Evolutionary conservation across 208 protist species (phyloP).

Genomic region (Leishmania martiniquensis): DNA sequence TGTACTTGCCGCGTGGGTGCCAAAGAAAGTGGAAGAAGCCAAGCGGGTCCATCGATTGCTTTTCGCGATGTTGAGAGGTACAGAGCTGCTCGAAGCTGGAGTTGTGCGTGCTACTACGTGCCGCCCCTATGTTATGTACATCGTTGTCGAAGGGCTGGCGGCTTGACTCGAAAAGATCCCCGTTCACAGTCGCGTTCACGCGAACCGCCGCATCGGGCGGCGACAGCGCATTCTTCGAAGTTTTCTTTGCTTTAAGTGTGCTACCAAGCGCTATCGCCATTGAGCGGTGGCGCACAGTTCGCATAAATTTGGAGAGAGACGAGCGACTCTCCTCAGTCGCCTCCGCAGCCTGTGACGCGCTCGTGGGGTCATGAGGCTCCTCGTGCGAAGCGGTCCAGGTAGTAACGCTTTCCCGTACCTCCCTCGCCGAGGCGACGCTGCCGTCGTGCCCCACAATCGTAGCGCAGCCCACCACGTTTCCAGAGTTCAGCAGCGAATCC

Average conservation of each 20-base stretch:
- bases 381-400: conserved; percentile 24
- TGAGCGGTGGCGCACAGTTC: neutral
- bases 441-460: conserved; percentile 6
- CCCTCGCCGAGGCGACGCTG: neutral
- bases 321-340: neutral
- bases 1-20: conserved; percentile 30
- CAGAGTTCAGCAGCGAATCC: conserved; percentile 28
- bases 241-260: neutral
- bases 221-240: neutral
- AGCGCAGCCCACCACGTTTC: conserved; percentile 26
- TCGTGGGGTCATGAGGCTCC: conserved; percentile 8
- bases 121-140: neutral
- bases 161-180: conserved; percentile 37
- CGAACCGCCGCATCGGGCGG: neutral
- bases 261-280: neutral
- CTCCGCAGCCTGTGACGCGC: neutral
- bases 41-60: conserved; percentile 34
- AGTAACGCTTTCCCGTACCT: conserved; percentile 24
- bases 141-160: conserved; percentile 54
- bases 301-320: neutral
- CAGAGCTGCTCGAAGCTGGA: conserved; percentile 19
- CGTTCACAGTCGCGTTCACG: neutral
- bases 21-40: conserved; percentile 48
- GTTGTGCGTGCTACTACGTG: conserved; percentile 19
- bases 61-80: conserved; percentile 24